These are phyloP conservation scores for Hypoxylon lienhwacheense DNA, from an alignment of 495 filamentous ascomycete genomes.

Conservation along the genomic window DNA sequence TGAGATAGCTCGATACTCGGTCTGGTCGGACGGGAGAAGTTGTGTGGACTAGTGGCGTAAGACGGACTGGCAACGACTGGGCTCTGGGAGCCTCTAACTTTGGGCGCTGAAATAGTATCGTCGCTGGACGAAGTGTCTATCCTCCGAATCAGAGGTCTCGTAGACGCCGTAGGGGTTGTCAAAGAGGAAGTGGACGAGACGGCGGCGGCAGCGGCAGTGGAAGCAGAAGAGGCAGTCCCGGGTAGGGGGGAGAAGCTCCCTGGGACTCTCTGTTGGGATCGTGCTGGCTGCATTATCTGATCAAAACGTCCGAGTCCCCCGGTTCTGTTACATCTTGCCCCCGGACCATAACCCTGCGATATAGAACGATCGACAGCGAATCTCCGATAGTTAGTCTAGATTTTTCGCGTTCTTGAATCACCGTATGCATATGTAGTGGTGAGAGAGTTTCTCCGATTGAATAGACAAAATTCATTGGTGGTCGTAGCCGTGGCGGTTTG, in stretches of 20 bases:
- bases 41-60: constrained; percentile 50
- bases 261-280: constrained; percentile 51
- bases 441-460: not conserved
- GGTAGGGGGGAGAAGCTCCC: constrained; percentile 60
- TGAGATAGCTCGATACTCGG: constrained; percentile 45
- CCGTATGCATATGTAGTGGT: not conserved
- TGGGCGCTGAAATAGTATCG: constrained; percentile 40
- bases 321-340: constrained; percentile 44
- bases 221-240: constrained; percentile 22
- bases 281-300: constrained; percentile 53
- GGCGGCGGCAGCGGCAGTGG: constrained; percentile 29
- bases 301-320: constrained; percentile 23
- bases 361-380: constrained; percentile 24
- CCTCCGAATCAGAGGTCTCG: constrained; percentile 44
- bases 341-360: constrained; percentile 14
- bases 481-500: not conserved
- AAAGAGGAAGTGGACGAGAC: constrained; percentile 39
- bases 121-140: constrained; percentile 52
- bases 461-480: constrained; percentile 1
- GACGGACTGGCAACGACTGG: constrained; percentile 37
- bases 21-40: constrained; percentile 57
- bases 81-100: constrained; percentile 33
- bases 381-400: not conserved
- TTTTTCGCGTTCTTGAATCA: constrained; percentile 20
- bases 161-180: too few species aligned